phyloP scores from a whole-genome alignment of 2,329 filamentous ascomycete genomes.

The Moelleriella libera region DNA sequence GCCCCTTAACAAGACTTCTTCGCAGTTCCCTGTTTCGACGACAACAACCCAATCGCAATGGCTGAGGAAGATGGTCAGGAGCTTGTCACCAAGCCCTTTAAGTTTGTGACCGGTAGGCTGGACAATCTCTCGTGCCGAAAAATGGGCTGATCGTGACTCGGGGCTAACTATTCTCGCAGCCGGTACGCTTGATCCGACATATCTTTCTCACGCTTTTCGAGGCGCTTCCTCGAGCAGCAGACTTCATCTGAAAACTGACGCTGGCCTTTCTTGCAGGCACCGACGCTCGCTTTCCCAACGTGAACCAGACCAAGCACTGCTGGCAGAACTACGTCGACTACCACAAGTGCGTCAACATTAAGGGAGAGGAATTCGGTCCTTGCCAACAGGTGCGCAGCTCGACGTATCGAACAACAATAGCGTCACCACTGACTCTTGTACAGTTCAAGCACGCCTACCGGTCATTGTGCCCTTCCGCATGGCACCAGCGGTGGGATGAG shows the following conservation, averaged over 20 bases:
- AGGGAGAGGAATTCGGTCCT: constrained; percentile 95
- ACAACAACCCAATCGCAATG: constrained; percentile 49
- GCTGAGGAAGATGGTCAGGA: constrained; percentile 70
- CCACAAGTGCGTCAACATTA: constrained; percentile 98
- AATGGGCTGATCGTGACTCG: constrained; percentile 20
- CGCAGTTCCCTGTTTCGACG: constrained; percentile 5
- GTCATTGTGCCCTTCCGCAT: constrained; percentile 91
- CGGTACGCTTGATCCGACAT: constrained; percentile 20
- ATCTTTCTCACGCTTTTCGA: too few relatives aligned
- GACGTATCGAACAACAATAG: neutral
- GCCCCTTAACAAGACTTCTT: too few relatives aligned
- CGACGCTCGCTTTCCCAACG: constrained; percentile 97
- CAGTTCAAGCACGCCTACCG: constrained; percentile 96
- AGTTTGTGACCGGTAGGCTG: constrained; percentile 94
- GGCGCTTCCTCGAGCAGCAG: too few relatives aligned
- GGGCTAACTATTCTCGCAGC: constrained; percentile 29
- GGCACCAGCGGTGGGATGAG: constrained; percentile 91
- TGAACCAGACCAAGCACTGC: constrained; percentile 99
- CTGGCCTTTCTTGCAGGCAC: constrained; percentile 51
- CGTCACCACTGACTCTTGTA: constrained; percentile 8
- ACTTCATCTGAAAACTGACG: too few relatives aligned
- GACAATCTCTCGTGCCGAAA: constrained; percentile 21
- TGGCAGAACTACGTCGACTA: constrained; percentile 99
- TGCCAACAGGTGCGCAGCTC: constrained; percentile 68
- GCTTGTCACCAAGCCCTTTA: constrained; percentile 94